Evolutionary conservation across 31 red algal genomes (phyloP), one percentile per base, ranked within the genome.

Genomic region (Porphyra umbilicalis): DNA sequence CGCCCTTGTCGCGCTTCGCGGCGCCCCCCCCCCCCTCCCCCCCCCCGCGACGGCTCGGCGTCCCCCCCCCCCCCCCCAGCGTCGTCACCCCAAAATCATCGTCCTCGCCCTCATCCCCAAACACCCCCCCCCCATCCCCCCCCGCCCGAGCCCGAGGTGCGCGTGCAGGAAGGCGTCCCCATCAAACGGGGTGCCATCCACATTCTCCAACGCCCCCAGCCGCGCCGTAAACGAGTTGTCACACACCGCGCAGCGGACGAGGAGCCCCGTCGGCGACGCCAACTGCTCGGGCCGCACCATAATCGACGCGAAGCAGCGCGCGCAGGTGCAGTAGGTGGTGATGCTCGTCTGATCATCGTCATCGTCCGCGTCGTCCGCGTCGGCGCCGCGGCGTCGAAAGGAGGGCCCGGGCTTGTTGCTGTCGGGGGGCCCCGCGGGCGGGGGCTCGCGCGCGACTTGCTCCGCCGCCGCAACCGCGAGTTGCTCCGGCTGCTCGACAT

Each of bases 321-420:
- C 83, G 75, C 91, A 93, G 30, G 85, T 88, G 38, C 83, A 68
- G 79, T 82, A 93, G 20, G 91, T 93, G 42, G 82, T 85, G 15
- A 93, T 93, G 76, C 85, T 86, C 34, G 91, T 93, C 25, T 86
- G 85, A 40, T 93, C 91, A 42, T 88, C 76, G 76, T 93, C 86
- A 38, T 79, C 77, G 36, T 86, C 83, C 32, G 85, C 80, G 11
- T 86, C 38, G 35, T 83, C 32, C 33, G 78, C 77, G 39, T 76
- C 83, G 38, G 39, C 30, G 77, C 35, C 35, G 10, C 35, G 77
- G 3, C 34, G 77, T 2, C 34, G 77, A 25, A 71, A 71, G 2
- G 57, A 71, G 25, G 57, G 57, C 25, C 20, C 57, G 2, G 57
- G 13, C 57, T 25, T 13, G 57, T 71, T 71, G 0, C 57, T 13